phyloP scores from a whole-genome alignment of 305 asterid species.

The Fraxinus baroniana region DNA sequence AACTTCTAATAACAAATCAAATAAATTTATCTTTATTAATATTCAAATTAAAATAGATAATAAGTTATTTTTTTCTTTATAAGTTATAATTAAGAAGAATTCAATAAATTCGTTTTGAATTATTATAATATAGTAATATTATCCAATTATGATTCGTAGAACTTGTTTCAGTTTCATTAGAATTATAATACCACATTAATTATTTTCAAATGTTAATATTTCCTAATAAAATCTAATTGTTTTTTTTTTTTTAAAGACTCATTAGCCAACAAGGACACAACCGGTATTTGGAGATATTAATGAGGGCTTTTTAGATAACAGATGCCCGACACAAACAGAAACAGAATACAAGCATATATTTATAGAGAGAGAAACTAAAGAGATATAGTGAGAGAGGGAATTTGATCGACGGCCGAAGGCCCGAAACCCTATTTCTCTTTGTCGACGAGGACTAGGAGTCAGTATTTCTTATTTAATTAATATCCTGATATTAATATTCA shows the following conservation, averaged over 20 bases:
- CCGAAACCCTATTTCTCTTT: not conserved
- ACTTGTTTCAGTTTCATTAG: not conserved
- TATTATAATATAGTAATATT: too few relatives aligned
- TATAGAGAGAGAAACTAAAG: not conserved
- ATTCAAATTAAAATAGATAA: too few relatives aligned
- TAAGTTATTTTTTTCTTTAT: too few relatives aligned
- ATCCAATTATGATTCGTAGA: not conserved
- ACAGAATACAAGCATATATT: not conserved
- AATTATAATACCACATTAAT: not conserved
- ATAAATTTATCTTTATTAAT: too few relatives aligned
- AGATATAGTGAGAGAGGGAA: not conserved
- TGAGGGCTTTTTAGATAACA: not conserved
- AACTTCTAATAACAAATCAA: not conserved
- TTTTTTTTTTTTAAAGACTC: too few relatives aligned
- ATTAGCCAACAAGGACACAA: not conserved
- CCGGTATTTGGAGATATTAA: not conserved
- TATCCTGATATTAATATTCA: not conserved
- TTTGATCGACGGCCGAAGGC: constrained; percentile 6
- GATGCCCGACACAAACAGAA: not conserved
- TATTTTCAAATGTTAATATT: not conserved
- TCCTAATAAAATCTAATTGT: not conserved
- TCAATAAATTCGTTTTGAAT: not conserved
- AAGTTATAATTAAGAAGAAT: too few relatives aligned
- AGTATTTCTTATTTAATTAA: not conserved
- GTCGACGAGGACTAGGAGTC: not conserved